Base-by-base conservation (phyloP, 805 yeast genomes). In the Starmerella floris region DNA sequence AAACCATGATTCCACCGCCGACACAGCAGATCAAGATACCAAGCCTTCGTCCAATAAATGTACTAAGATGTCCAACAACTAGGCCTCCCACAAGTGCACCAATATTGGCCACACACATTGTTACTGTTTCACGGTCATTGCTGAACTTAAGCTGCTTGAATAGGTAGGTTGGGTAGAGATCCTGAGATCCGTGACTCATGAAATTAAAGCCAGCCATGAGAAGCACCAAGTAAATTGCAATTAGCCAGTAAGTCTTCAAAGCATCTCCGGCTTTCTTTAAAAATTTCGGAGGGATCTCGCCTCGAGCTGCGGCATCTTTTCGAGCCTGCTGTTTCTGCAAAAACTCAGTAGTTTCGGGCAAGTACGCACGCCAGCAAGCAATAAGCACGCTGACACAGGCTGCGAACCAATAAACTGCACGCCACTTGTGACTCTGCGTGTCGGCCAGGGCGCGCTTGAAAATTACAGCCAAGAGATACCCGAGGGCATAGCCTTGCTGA, bases 401-500 rank as follows among this genome's bases (percentile, higher is more conserved):
- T 23, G 76, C 69, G 55, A 80, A 78, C 85, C 85, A 79, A 60
- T 76, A 79, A 35, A 78, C 62, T 1, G 82, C 69, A 54, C 83
- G 67, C 88, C 88, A 79, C 5, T 72, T 69, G 48, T 76, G 72
- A 3, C 61, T 53, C 4, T 70, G 57, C 45, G 69, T 69, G 42
- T 68, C 65, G 4, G 51, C 54, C 45, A 77, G 64, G 10, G 83
- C 84, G 47, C 83, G 66, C 55, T 64, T 72, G 62, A 79, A 79
- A n/a, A 74, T 62, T 25, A 74, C 78, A 1, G 76, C 81, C 22
- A 77, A 63, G 41, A 79, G 67, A 53, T 76, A 77, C 13, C 85
- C 87, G 49, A 78, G 66, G 10, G 80, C 78, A 51, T 79, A 83
- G 47, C 94, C 94, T 58, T 82, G 80, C 61, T 83, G 94, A 56